phyloP scores from a whole-genome alignment of 345 rosid species.

The Eucalyptus cloeziana region DNA sequence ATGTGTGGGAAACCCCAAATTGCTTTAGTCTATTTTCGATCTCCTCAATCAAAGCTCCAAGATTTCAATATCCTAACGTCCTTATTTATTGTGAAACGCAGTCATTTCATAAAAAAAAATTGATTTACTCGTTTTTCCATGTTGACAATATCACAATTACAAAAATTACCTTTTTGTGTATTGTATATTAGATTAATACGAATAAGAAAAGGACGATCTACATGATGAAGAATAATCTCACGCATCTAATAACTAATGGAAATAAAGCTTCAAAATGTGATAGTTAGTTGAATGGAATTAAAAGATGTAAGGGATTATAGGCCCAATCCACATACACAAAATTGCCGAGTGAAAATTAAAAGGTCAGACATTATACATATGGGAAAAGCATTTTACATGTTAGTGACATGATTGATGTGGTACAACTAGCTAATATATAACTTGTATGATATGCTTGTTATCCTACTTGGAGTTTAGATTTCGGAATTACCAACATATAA shows the following conservation, averaged over 20 bases:
- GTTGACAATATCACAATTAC: not conserved
- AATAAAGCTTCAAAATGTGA: not conserved
- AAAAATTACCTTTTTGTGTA: not conserved
- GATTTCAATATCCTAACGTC: not conserved
- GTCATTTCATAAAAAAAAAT: not conserved
- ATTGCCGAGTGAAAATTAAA: not conserved
- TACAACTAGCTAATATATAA: not conserved
- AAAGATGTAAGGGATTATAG: not conserved
- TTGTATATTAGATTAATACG: not conserved
- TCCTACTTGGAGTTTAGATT: accelerated
- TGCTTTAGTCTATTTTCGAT: not conserved
- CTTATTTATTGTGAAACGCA: not conserved
- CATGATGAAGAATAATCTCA: not conserved
- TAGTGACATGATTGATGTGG: not conserved
- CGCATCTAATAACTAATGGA: not conserved
- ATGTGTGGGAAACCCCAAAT: not conserved
- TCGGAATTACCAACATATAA: not conserved
- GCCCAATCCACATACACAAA: accelerated
- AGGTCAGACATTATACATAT: not conserved
- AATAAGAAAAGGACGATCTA: accelerated
- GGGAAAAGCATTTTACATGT: not conserved
- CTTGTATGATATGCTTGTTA: accelerated
- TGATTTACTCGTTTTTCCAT: not conserved
- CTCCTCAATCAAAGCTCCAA: not conserved
- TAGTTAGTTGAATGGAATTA: not conserved